Evolutionary conservation across 2,329 filamentous ascomycete species (phyloP).

Genomic region (Ophiostoma australiae): DNA sequence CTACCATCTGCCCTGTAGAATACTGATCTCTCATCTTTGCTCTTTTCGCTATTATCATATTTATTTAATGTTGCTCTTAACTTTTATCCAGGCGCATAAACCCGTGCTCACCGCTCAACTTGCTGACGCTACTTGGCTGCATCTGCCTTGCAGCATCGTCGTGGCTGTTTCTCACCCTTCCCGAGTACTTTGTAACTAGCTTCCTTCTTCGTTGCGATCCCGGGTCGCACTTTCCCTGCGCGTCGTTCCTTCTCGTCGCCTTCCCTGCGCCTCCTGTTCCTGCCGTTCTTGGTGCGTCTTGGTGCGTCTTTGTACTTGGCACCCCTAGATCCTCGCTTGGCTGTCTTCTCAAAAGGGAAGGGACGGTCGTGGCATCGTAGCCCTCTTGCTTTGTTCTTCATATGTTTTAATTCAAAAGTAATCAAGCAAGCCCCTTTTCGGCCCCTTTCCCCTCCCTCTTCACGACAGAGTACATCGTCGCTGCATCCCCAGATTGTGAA

Average conservation of each 20-base stretch:
- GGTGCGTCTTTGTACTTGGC: not conserved
- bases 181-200: slow-evolving; percentile 4
- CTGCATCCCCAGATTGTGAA: not conserved
- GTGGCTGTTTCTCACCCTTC: slow-evolving; percentile 8
- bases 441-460: not conserved
- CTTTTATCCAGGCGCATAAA: not conserved
- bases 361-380: not conserved
- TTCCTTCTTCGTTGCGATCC: not conserved
- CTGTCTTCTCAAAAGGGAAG: not conserved
- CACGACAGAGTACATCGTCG: too few relatives aligned
- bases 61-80: not conserved
- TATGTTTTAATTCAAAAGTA: not conserved
- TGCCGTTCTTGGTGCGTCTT: slow-evolving; percentile 5
- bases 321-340: not conserved
- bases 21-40: not conserved
- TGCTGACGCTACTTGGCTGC: slow-evolving; percentile 5
- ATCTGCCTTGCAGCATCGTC: slow-evolving; percentile 6
- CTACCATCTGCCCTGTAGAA: not conserved
- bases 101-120: not conserved
- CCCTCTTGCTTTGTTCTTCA: not conserved
- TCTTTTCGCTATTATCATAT: not conserved
- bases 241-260: not conserved
- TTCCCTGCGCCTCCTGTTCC: not conserved
- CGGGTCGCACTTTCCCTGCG: not conserved
- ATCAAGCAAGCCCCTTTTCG: not conserved